These are phyloP conservation scores for Citrus maxima DNA, from an alignment of 345 rosid species.

Conservation along the genomic window DNA sequence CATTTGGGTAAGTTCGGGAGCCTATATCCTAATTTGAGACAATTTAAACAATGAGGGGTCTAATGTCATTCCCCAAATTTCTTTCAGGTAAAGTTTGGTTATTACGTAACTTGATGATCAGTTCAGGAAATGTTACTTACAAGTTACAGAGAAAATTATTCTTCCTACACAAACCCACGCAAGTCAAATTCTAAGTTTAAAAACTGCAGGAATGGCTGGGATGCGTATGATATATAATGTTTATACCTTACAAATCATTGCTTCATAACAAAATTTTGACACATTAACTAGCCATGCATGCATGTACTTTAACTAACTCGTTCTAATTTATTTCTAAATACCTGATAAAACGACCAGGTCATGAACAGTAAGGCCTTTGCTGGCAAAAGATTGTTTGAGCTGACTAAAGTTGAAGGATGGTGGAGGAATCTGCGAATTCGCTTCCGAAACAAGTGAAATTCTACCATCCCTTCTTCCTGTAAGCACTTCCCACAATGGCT, in stretches of 20 bases:
- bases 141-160: too few species aligned
- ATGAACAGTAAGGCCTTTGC: slow-evolving; percentile 30
- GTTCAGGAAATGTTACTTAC: too few species aligned
- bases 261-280: too few species aligned
- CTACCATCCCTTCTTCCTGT: slow-evolving; percentile 51
- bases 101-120: too few species aligned
- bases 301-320: too few species aligned
- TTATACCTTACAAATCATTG: too few species aligned
- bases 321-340: background rate
- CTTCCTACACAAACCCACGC: background rate
- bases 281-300: background rate
- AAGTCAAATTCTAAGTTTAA: too few species aligned
- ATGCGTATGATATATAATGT: too few species aligned
- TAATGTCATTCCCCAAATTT: background rate
- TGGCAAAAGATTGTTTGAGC: slow-evolving; percentile 32
- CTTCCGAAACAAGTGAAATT: slow-evolving; percentile 29
- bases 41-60: background rate
- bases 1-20: background rate
- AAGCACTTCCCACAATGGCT: slow-evolving; percentile 38
- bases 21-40: background rate
- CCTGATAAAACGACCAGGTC: slow-evolving; percentile 53
- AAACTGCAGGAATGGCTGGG: too few species aligned
- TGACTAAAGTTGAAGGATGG: slow-evolving; percentile 26
- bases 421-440: slow-evolving; percentile 15
- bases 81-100: background rate